These are phyloP conservation scores for Capniomyces stellatus DNA, from an alignment of 371 early-diverging fungal genomes.

Conservation along the genomic window DNA sequence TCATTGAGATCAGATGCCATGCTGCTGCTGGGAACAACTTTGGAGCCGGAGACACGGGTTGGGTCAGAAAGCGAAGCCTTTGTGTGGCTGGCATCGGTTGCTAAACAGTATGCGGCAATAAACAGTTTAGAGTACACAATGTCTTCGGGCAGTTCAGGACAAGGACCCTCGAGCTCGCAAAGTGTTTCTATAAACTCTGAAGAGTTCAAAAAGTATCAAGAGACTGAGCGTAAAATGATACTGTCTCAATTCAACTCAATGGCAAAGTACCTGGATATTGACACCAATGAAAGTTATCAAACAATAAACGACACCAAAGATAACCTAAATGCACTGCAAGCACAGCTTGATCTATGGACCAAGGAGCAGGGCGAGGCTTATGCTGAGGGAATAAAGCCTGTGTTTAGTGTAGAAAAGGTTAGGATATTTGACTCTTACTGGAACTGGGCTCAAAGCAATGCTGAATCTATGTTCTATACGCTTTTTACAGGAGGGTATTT, in stretches of 20 bases:
- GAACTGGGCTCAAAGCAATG: slow-evolving; percentile 83
- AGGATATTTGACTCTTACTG: slow-evolving; percentile 85
- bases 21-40: slow-evolving; percentile 60
- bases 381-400: slow-evolving; percentile 69
- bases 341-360: slow-evolving; percentile 57
- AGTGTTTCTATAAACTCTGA: slow-evolving; percentile 67
- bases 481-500: too few relatives aligned
- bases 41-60: slow-evolving; percentile 74
- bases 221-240: slow-evolving; percentile 54
- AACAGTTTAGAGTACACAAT: slow-evolving; percentile 44
- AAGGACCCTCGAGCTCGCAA: slow-evolving; percentile 26
- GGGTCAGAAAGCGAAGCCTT: slow-evolving; percentile 60
- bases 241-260: slow-evolving; percentile 67
- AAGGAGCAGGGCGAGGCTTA: slow-evolving; percentile 80
- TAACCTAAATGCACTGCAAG: slow-evolving; percentile 42
- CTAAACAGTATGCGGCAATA: slow-evolving; percentile 60
- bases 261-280: slow-evolving; percentile 65
- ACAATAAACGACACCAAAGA: slow-evolving; percentile 37
- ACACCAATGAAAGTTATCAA: slow-evolving; percentile 33
- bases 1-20: slow-evolving; percentile 57
- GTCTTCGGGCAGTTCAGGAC: slow-evolving; percentile 32
- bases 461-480: neutral
- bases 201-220: slow-evolving; percentile 63
- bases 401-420: slow-evolving; percentile 64
- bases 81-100: slow-evolving; percentile 61